Percentiles rank a stretch among this genome's conserved stretches.
Evolutionary conservation across 2,329 filamentous ascomycete genomes (phyloP).

Genomic region (Phaeosphaeria sp.): DNA sequence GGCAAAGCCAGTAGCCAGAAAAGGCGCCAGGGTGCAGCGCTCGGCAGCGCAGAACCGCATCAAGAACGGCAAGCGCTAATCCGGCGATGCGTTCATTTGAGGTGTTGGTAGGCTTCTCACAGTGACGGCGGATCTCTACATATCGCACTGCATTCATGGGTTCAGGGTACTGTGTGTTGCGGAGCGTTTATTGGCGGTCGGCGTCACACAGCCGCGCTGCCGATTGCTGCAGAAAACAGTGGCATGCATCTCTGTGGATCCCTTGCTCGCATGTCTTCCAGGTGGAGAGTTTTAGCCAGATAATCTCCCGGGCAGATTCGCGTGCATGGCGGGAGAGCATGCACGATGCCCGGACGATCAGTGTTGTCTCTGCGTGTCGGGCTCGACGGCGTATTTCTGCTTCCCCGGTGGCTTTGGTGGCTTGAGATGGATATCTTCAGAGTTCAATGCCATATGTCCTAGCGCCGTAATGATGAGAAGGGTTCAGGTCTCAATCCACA

Average conservation of each 20-base stretch:
- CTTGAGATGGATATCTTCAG: not conserved
- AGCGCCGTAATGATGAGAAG: slow-evolving; percentile 4
- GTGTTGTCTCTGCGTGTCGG: slow-evolving; percentile 7
- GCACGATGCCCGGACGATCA: slow-evolving; percentile 15
- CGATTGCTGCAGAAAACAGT: slow-evolving; percentile 33
- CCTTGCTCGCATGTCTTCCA: slow-evolving; percentile 35
- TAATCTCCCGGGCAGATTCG: slow-evolving; percentile 23
- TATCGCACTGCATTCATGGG: slow-evolving; percentile 40
- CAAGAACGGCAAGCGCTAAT: slow-evolving; percentile 21
- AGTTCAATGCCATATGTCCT: not conserved
- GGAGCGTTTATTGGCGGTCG: slow-evolving; percentile 30
- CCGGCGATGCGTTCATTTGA: slow-evolving; percentile 25
- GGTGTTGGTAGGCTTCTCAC: slow-evolving; percentile 35
- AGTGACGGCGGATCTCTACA: slow-evolving; percentile 38
- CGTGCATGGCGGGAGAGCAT: slow-evolving; percentile 16
- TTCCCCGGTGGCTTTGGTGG: slow-evolving; percentile 3
- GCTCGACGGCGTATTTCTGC: slow-evolving; percentile 8
- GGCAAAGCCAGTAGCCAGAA: slow-evolving; percentile 28
- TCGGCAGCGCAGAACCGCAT: slow-evolving; percentile 27
- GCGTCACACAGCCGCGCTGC: slow-evolving; percentile 32
- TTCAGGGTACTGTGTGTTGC: slow-evolving; percentile 25
- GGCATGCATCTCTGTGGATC: slow-evolving; percentile 40
- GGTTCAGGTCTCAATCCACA: slow-evolving; percentile 5
- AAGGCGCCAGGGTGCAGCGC: slow-evolving; percentile 22
- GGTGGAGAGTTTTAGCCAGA: slow-evolving; percentile 26